Evolutionary conservation across 306 rosid species (phyloP).

Genomic region (Prunus mira): DNA sequence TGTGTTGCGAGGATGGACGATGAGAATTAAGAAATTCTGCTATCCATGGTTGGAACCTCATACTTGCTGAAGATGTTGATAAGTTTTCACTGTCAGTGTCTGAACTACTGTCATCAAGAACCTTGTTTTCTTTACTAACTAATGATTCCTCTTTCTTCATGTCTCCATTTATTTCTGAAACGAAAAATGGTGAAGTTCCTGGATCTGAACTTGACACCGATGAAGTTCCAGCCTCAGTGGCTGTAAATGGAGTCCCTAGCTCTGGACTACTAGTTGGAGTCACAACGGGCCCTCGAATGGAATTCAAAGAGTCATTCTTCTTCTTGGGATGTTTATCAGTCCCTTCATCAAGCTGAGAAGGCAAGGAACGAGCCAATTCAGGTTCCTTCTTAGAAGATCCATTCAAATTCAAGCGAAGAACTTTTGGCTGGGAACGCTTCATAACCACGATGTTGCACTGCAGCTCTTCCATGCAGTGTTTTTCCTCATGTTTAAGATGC

Average conservation of each 20-base stretch:
- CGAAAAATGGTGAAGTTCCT: slow-evolving; percentile 86
- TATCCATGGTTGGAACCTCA: slow-evolving; percentile 90
- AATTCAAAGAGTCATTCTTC: slow-evolving; percentile 44
- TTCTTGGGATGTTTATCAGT: slow-evolving; percentile 45
- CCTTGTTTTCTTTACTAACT: slow-evolving; percentile 57
- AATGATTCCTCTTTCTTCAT: slow-evolving; percentile 54
- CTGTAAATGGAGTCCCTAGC: slow-evolving; percentile 87
- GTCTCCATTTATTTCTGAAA: slow-evolving; percentile 62
- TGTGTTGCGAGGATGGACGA: slow-evolving; percentile 44
- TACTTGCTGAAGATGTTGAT: slow-evolving; percentile 67
- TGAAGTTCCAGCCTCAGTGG: slow-evolving; percentile 84
- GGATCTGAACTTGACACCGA: slow-evolving; percentile 94
- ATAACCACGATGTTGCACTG: slow-evolving; percentile 95
- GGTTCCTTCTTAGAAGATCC: slow-evolving; percentile 61
- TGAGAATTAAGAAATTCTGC: slow-evolving; percentile 56
- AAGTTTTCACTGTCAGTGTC: slow-evolving; percentile 77
- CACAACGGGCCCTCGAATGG: slow-evolving; percentile 68
- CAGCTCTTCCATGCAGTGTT: slow-evolving; percentile 92
- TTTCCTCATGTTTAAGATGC: slow-evolving; percentile 90
- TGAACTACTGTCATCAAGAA: slow-evolving; percentile 62
- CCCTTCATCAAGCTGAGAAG: slow-evolving; percentile 51
- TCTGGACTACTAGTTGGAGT: slow-evolving; percentile 98
- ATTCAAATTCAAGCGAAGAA: slow-evolving; percentile 86
- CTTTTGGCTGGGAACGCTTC: slow-evolving; percentile 93
- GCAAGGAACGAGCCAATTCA: slow-evolving; percentile 43